A percentile compares a stretch with the other conserved stretches of the same genome.
These are phyloP conservation scores for Hypoxylon subgilvum DNA, from an alignment of 495 filamentous ascomycete species.

Conservation along the genomic window DNA sequence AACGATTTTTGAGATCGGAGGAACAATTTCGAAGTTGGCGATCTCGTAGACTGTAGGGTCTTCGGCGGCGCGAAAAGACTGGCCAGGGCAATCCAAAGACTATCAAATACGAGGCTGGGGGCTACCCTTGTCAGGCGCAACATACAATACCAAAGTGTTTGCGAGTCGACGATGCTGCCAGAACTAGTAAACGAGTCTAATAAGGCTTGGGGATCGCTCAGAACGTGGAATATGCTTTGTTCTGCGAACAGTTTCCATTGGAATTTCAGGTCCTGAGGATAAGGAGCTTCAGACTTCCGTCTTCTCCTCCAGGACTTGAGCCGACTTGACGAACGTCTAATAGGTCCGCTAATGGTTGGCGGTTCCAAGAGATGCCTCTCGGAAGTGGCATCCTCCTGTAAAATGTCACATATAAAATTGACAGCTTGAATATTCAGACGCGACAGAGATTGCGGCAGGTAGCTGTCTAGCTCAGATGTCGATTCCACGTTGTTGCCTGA, in stretches of 20 bases:
- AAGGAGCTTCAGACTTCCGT: slow-evolving; percentile 41
- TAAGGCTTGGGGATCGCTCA: slow-evolving; percentile 69
- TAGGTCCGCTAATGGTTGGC: slow-evolving; percentile 32
- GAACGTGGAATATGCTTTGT: slow-evolving; percentile 74
- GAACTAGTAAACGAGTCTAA: slow-evolving; percentile 67
- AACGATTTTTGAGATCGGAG: slow-evolving; percentile 43
- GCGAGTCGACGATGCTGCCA: slow-evolving; percentile 55
- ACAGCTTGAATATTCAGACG: slow-evolving; percentile 54
- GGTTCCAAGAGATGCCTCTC: slow-evolving; percentile 57
- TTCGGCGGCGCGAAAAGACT: slow-evolving; percentile 70
- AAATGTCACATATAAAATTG: slow-evolving; percentile 59
- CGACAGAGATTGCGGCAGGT: slow-evolving; percentile 52
- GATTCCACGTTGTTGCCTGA: slow-evolving; percentile 29
- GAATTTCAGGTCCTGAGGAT: slow-evolving; percentile 42
- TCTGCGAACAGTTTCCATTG: slow-evolving; percentile 67
- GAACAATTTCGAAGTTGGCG: slow-evolving; percentile 50
- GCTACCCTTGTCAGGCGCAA: slow-evolving; percentile 56
- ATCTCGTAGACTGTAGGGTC: slow-evolving; percentile 54
- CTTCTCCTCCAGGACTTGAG: slow-evolving; percentile 49
- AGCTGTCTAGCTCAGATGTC: slow-evolving; percentile 45
- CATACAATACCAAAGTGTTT: slow-evolving; percentile 60
- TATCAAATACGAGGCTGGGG: slow-evolving; percentile 69
- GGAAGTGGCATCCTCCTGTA: slow-evolving; percentile 57
- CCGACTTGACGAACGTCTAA: slow-evolving; percentile 31
- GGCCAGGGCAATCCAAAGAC: slow-evolving; percentile 75